These are phyloP conservation scores for Ochetophila trinervis DNA, from an alignment of 306 rosid genomes.

Conservation along the genomic window DNA sequence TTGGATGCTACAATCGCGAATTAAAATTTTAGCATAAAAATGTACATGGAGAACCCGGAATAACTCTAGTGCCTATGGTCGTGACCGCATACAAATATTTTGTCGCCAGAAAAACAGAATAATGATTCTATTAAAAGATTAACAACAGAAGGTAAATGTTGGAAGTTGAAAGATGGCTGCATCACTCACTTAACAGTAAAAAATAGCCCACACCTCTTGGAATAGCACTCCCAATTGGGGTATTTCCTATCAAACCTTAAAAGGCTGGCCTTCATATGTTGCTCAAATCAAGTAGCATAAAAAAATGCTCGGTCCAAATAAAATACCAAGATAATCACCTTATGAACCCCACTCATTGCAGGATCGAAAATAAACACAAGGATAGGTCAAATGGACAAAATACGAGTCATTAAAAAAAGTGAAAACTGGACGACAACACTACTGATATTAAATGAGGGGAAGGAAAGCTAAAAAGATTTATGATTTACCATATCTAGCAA, in stretches of 20 bases:
- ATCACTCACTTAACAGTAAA: not conserved
- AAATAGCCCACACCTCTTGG: not conserved
- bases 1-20: not conserved
- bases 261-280: not conserved
- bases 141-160: not conserved
- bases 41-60: slow-evolving; percentile 4
- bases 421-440: not conserved
- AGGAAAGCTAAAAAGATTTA: slow-evolving; percentile 1
- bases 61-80: slow-evolving; percentile 4
- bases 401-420: no score
- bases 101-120: not conserved
- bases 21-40: not conserved
- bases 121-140: not conserved
- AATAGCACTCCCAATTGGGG: no score
- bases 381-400: not conserved
- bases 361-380: slow-evolving; percentile 7
- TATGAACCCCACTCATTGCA: not conserved
- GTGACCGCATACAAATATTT: slow-evolving; percentile 2
- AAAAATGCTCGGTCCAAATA: no score
- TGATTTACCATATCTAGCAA: slow-evolving; percentile 16
- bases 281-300: no score
- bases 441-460: not conserved
- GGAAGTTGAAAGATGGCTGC: not conserved
- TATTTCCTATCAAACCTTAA: not conserved
- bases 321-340: no score